These are phyloP conservation scores for Rhododendron kiyosumense DNA, from an alignment of 148 eudicot genomes.

Conservation along the genomic window DNA sequence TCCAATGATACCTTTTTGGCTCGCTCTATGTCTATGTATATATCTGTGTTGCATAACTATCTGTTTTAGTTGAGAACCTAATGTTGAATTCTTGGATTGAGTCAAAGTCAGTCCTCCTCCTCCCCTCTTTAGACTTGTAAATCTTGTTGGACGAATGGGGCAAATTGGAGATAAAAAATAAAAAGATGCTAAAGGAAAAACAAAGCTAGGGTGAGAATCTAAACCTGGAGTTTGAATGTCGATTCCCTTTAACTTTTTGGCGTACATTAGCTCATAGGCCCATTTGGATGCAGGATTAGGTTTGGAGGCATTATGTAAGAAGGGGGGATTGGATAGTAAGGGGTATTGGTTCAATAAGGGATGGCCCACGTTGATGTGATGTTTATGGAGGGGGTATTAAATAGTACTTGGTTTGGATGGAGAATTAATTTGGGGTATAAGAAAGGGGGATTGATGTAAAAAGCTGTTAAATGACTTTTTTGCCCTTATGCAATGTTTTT, in stretches of 20 bases:
- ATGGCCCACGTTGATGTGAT: too few relatives aligned
- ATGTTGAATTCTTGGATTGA: background rate
- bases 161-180: background rate
- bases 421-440: too few relatives aligned
- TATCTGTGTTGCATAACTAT: background rate
- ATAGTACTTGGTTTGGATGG: too few relatives aligned
- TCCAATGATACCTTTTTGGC: background rate
- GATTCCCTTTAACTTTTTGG: background rate
- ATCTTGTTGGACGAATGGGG: background rate
- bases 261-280: background rate
- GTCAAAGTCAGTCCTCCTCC: background rate
- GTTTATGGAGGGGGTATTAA: too few relatives aligned
- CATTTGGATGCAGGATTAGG: too few relatives aligned
- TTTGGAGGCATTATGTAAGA: too few relatives aligned
- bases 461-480: too few relatives aligned
- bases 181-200: background rate
- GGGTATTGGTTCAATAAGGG: too few relatives aligned
- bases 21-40: background rate
- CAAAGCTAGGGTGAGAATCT: background rate
- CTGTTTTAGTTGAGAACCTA: background rate
- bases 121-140: background rate
- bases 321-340: too few relatives aligned
- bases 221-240: background rate
- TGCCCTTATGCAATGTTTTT: too few relatives aligned
- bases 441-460: too few relatives aligned